These are phyloP conservation scores for Acer negundo DNA, from an alignment of 345 rosid genomes.

Conservation along the genomic window DNA sequence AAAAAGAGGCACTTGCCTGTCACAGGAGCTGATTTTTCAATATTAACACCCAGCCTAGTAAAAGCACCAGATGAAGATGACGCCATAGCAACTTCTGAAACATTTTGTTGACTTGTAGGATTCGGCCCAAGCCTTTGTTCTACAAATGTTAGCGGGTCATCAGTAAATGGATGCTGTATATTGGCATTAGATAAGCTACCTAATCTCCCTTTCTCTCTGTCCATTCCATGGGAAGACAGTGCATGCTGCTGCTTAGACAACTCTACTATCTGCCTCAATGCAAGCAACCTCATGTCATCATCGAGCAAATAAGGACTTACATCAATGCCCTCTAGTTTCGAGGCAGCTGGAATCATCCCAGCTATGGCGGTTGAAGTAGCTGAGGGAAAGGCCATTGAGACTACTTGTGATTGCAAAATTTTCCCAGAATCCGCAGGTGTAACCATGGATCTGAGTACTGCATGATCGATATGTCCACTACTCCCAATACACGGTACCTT, in stretches of 20 bases:
- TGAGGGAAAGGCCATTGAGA: constrained; percentile 23
- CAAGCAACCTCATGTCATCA: constrained; percentile 46
- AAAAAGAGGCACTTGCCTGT: constrained; percentile 27
- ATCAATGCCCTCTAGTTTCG: constrained; percentile 23
- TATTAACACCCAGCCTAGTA: constrained; percentile 21
- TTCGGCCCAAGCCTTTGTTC: constrained; percentile 23
- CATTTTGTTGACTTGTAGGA: constrained; percentile 20
- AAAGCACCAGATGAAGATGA: constrained; percentile 20
- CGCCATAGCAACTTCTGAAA: constrained; percentile 24
- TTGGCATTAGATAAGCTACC: constrained; percentile 25
- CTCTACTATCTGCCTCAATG: constrained; percentile 42
- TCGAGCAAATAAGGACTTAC: constrained; percentile 33
- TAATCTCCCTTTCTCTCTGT: constrained; percentile 24
- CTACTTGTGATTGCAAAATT: constrained; percentile 27
- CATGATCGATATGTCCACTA: constrained; percentile 24
- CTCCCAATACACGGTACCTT: constrained; percentile 26
- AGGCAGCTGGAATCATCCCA: constrained; percentile 21
- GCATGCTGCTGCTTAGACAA: constrained; percentile 44
- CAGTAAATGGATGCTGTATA: constrained; percentile 19
- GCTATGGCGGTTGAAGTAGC: constrained; percentile 24
- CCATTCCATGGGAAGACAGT: constrained; percentile 31
- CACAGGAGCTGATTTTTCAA: constrained; percentile 15
- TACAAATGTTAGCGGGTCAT: constrained; percentile 28
- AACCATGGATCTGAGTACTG: constrained; percentile 18
- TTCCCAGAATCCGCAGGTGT: constrained; percentile 20